Evolutionary conservation across 768 basidiomycete genomes (phyloP).

Genomic region (Pleurotus djamor): DNA sequence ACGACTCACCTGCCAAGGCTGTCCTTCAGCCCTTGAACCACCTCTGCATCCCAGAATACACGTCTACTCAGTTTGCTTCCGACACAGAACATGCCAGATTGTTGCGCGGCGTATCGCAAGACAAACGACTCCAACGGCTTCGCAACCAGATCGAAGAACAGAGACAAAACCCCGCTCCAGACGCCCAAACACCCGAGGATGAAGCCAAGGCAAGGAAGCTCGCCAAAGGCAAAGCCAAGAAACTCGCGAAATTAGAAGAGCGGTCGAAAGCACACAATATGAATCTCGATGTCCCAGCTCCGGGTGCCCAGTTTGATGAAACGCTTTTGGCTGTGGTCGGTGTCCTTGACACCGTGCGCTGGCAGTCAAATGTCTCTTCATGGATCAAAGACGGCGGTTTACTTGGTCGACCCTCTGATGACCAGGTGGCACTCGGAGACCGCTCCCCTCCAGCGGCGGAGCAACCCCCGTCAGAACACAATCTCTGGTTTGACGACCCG

Average conservation of each 20-base stretch:
- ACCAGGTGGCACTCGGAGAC: background rate
- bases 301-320: constrained; percentile 37
- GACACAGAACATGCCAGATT: background rate
- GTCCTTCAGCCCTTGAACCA: constrained; percentile 80
- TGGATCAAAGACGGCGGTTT: constrained; percentile 66
- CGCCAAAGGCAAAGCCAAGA: background rate
- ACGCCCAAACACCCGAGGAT: background rate
- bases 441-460: no score
- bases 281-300: background rate
- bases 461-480: background rate
- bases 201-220: background rate
- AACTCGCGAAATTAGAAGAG: background rate
- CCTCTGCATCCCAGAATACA: constrained; percentile 72
- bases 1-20: constrained; percentile 55
- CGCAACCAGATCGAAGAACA: background rate
- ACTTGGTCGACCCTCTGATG: background rate
- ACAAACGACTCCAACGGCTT: background rate
- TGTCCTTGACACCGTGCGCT: constrained; percentile 55
- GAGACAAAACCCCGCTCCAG: no score
- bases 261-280: background rate
- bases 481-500: background rate
- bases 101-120: background rate
- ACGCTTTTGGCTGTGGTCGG: constrained; percentile 68
- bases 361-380: constrained; percentile 62
- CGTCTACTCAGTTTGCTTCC: background rate